These are phyloP conservation scores for Neospora caninum DNA, from an alignment of 169 alveolate species.

Conservation along the genomic window DNA sequence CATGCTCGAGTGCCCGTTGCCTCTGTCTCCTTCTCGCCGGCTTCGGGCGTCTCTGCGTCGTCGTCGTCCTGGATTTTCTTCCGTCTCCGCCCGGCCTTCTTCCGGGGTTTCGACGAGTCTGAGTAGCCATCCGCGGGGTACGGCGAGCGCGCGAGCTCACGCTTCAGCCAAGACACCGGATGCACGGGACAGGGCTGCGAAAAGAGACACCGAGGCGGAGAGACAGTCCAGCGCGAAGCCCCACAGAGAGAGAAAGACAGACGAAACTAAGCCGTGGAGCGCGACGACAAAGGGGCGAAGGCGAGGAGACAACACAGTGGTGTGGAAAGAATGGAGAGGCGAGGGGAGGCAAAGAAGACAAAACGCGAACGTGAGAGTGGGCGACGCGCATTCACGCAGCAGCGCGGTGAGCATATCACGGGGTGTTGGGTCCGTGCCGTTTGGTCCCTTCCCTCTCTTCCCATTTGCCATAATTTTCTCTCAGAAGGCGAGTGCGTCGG, in stretches of 20 bases:
- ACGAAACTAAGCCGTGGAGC: background rate
- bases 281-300: background rate
- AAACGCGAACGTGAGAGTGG: too few species aligned
- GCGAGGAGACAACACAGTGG: too few species aligned
- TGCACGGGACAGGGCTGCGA: conserved; percentile 28
- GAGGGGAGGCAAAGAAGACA: too few species aligned
- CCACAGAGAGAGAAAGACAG: background rate
- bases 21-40: background rate
- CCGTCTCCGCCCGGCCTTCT: background rate
- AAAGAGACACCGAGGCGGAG: background rate
- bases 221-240: background rate
- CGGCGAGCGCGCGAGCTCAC: background rate
- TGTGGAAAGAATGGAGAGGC: too few species aligned
- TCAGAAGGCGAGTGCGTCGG: too few species aligned
- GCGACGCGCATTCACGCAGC: too few species aligned
- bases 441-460: too few species aligned
- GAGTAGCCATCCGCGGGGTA: conserved; percentile 31
- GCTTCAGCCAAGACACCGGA: conserved; percentile 35
- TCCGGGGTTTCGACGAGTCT: background rate
- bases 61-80: background rate
- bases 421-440: too few species aligned
- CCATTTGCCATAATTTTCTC: too few species aligned
- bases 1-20: background rate
- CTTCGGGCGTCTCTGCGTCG: background rate
- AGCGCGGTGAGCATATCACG: too few species aligned